Base-by-base conservation (phyloP, 2,329 filamentous ascomycete species). In the Trematosphaeria pertusa region DNA sequence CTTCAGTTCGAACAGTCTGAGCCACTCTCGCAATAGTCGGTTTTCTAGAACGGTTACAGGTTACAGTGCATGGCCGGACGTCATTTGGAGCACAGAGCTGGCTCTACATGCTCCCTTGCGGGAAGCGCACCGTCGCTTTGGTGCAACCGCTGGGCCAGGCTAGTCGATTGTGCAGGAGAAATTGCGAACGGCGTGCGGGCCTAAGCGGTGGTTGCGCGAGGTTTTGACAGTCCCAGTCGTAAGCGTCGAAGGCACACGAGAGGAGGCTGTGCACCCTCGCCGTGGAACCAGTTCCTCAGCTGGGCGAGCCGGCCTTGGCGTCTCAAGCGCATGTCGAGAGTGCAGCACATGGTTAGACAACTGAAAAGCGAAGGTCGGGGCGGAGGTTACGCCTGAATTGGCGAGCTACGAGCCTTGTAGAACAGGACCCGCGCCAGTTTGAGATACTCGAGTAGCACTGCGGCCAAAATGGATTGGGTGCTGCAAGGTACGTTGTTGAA, bases 401-500 rank as follows among this genome's bases (percentile, higher is more conserved):
- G 51, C 35, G 48, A 46, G 43, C 50, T 49, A 54, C 50, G 46
- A 55, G 55, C 48, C 43, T 50, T 54, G 62, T 63, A 48, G 48
- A 48, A 67, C 61, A 36, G 48, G 39, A 43, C 49, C 40, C 50
- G 45, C 45, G 51, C 56, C 44, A 55, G 53, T 60, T 67, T 61
- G 58, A 61, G 57, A 50, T 57, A 46, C n/a, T 52, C 41, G 46
- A 56, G 60, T 68, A 33, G 56, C 62, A 65, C 62, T 35, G 55
- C 41, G 45, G 51, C 58, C 56, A 56, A 55, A 51, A 46, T 48
- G 40, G 56, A 48, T 47, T 53, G 53, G 53, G 37, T 41, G 55
- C 67, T 70, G 69, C 67, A 69, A 70, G 69, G 67, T 65, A 70
- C 67, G 49, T 40, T 58, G 56, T 50, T 54, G 31, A 28, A 48